Conservation (phyloP, 2,329 filamentous ascomycete species). For the Pseudogymnoascus sp. region DNA sequence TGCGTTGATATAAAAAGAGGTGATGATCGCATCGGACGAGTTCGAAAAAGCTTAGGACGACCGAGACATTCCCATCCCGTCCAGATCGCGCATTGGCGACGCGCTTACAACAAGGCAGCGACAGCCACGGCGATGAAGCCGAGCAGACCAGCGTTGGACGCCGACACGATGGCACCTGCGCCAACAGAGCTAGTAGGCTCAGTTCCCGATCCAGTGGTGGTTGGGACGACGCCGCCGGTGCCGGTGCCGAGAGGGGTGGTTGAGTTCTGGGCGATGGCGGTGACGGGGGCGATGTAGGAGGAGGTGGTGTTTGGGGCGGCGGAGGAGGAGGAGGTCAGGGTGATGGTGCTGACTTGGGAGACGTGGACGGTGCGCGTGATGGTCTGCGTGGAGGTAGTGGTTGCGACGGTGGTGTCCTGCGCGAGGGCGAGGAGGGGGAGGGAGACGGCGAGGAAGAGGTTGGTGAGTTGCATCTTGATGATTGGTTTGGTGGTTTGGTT, state of each 20-base stretch:
- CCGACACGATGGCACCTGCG: background rate
- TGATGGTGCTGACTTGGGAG: background rate
- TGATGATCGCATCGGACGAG: background rate
- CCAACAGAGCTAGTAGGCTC: background rate
- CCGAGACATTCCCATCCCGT: background rate
- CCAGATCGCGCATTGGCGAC: background rate
- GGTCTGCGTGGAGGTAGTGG: slow-evolving; percentile 6
- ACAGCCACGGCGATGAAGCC: background rate
- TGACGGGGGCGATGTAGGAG: background rate
- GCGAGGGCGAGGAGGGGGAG: slow-evolving; percentile 3
- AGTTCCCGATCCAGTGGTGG: background rate
- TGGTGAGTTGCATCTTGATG: background rate
- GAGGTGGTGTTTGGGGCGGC: background rate
- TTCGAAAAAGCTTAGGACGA: background rate
- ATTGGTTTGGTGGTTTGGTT: background rate
- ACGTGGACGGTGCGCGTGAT: background rate
- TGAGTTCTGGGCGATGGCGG: background rate
- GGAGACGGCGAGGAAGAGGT: background rate
- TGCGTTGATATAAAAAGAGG: background rate
- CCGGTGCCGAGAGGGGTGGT: background rate
- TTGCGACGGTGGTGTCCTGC: background rate
- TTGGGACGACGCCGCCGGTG: background rate
- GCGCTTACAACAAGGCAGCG: background rate
- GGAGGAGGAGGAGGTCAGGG: background rate
- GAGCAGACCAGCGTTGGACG: background rate